Evolutionary conservation across 352 stramenopile genomes (phyloP), one percentile per base, ranked within the genome.

Genomic region (Pythium coloratum): DNA sequence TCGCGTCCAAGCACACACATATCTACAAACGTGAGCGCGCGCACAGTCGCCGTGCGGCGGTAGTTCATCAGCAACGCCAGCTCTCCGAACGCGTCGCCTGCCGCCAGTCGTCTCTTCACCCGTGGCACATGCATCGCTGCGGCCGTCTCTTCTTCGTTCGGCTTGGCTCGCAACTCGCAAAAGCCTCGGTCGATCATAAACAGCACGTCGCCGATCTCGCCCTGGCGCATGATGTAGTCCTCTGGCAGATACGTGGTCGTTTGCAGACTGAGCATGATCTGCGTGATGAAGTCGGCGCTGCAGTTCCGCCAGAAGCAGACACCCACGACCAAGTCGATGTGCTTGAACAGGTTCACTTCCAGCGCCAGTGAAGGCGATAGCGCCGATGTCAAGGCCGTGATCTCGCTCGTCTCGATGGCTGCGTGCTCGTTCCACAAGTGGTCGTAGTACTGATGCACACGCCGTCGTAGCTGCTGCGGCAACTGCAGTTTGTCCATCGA

Each of bases 361-460:
- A 71, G 53, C 2, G 58, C 62, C 1, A 83, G 70, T 30, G 75
- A 75, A 5, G 67, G 73, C 20, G 56, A 69, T 2, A 83, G 67
- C 12, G 70, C 67, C 3, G 57, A 46, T 0, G 73, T 51, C 34
- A 83, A 78, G 0, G 33, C 32, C 1, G 54, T 56, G 40, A 70
- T 53, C 26, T 72, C 60, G 10, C 70, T 46, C n/a, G 50, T 64
- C 38, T 77, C 71, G 2, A 73, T 66, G 24, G 64, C 67, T n/a
- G 76, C 67, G 63, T 83, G 64, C 32, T 74, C 63, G 14, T 55
- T 20, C 70, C 70, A 81, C 30, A 83, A 57, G 59, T 78, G 73
- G 26, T 68, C 73, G 64, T 77, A 81, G 56, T 81, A 83, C 6
- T 76, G 54, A 28, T 77, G 67, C 24, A 83, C 73, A 24, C 73